A percentile compares a stretch with the other conserved stretches of the same genome.
phyloP scores from a whole-genome alignment of 345 rosid species.

The sweet orange (Citrus sinensis) region DNA sequence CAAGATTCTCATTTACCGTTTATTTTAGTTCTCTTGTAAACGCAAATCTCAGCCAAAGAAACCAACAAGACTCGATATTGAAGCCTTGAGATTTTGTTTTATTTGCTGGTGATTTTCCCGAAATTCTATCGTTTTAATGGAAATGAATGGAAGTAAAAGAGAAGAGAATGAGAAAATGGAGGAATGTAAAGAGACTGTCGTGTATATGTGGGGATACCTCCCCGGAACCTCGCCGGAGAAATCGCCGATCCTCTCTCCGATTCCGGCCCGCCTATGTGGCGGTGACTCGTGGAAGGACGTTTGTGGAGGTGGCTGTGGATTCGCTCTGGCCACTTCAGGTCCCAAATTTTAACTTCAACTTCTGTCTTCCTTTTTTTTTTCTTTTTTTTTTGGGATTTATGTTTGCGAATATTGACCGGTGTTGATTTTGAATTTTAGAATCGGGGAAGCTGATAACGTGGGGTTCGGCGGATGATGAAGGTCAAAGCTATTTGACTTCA shows the following conservation, averaged over 20 bases:
- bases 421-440: slow-evolving; percentile 28
- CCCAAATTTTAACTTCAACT: not conserved
- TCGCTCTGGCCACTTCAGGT: slow-evolving; percentile 89
- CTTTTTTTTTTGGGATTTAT: not conserved
- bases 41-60: not conserved
- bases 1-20: not conserved
- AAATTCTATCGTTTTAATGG: slow-evolving; percentile 12
- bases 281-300: slow-evolving; percentile 70
- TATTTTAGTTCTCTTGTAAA: not conserved
- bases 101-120: not conserved
- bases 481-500: slow-evolving; percentile 62
- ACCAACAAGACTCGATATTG: not conserved
- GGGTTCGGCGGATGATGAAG: slow-evolving; percentile 78
- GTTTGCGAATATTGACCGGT: not conserved
- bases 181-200: slow-evolving; percentile 27
- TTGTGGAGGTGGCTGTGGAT: slow-evolving; percentile 84
- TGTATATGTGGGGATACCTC: slow-evolving; percentile 76
- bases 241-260: slow-evolving; percentile 57
- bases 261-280: slow-evolving; percentile 29
- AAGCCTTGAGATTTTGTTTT: not conserved
- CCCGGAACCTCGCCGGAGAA: slow-evolving; percentile 65
- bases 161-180: slow-evolving; percentile 28
- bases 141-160: slow-evolving; percentile 28
- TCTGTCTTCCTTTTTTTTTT: not conserved
- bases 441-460: slow-evolving; percentile 77